These are phyloP conservation scores for Aulographum hederae DNA, from an alignment of 2,329 filamentous ascomycete genomes.

Conservation along the genomic window DNA sequence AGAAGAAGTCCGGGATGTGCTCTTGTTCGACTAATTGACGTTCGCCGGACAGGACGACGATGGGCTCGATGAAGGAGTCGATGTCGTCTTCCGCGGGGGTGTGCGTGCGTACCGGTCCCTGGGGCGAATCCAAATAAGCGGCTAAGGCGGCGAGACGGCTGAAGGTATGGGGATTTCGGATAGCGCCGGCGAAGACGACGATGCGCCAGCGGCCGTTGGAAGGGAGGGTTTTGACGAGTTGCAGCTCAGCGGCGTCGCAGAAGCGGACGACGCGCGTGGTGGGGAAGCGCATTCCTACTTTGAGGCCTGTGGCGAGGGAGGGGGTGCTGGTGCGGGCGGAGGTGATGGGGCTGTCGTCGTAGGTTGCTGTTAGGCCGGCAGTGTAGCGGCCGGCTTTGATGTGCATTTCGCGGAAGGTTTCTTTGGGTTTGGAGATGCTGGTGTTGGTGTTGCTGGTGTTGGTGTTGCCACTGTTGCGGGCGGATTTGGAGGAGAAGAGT, in stretches of 20 bases:
- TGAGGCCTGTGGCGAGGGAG: constrained; percentile 25
- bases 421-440: constrained; percentile 40
- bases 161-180: constrained; percentile 23
- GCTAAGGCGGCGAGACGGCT: constrained; percentile 4
- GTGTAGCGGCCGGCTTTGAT: constrained; percentile 41
- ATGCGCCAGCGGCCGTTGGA: constrained; percentile 39
- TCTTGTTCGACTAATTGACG: constrained; percentile 30
- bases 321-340: constrained; percentile 32
- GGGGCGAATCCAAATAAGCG: constrained; percentile 10
- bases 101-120: constrained; percentile 22
- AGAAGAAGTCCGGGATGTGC: constrained; percentile 37
- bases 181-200: constrained; percentile 43
- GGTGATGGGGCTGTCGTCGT: constrained; percentile 33
- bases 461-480: constrained; percentile 38
- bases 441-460: constrained; percentile 40
- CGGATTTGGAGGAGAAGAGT: constrained; percentile 29
- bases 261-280: constrained; percentile 43
- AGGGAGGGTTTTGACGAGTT: constrained; percentile 21
- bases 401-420: constrained; percentile 39
- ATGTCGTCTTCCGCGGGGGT: constrained; percentile 24
- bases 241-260: constrained; percentile 26
- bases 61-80: constrained; percentile 38
- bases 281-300: constrained; percentile 38
- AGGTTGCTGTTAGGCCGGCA: constrained; percentile 38
- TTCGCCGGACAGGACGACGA: constrained; percentile 33